Evolutionary conservation across 129 eudicot species (phyloP).

Genomic region (Flaveria linearis): DNA sequence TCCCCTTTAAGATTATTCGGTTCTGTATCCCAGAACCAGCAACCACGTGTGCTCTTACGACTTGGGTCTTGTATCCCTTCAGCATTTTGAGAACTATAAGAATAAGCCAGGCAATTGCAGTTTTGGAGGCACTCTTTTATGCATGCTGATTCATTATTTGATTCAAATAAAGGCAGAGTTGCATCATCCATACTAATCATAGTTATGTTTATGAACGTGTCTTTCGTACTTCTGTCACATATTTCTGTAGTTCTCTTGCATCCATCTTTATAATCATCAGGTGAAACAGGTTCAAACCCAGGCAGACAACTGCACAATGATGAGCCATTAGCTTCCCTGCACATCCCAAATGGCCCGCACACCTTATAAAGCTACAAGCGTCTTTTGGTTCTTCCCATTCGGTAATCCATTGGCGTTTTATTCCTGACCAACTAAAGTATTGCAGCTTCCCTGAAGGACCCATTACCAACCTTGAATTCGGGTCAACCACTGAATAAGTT

Average conservation of each 20-base stretch:
- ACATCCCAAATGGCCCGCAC: slow-evolving; percentile 40
- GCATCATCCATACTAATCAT: slow-evolving; percentile 24
- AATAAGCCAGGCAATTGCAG: slow-evolving; percentile 35
- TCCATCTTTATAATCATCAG: slow-evolving; percentile 15
- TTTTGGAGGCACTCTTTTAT: slow-evolving; percentile 14
- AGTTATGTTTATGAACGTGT: slow-evolving; percentile 7
- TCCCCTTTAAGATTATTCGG: slow-evolving; percentile 9
- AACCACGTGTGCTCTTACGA: not conserved
- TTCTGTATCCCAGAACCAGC: slow-evolving; percentile 32
- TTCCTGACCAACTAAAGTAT: not conserved
- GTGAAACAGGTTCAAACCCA: slow-evolving; percentile 27
- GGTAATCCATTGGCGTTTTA: slow-evolving; percentile 1
- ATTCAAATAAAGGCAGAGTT: not conserved
- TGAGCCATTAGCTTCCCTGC: not conserved
- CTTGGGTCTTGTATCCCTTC: not conserved
- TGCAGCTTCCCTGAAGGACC: slow-evolving; percentile 30
- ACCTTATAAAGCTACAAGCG: slow-evolving; percentile 13
- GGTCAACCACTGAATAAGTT: not conserved
- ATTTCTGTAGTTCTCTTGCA: slow-evolving; percentile 28
- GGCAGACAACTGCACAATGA: slow-evolving; percentile 40
- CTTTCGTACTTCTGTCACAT: not conserved
- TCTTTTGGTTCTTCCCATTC: slow-evolving; percentile 39
- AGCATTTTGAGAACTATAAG: not conserved
- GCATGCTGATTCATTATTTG: slow-evolving; percentile 24
- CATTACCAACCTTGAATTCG: slow-evolving; percentile 33